phyloP scores from a whole-genome alignment of 345 rosid species.

The Pistacia vera region DNA sequence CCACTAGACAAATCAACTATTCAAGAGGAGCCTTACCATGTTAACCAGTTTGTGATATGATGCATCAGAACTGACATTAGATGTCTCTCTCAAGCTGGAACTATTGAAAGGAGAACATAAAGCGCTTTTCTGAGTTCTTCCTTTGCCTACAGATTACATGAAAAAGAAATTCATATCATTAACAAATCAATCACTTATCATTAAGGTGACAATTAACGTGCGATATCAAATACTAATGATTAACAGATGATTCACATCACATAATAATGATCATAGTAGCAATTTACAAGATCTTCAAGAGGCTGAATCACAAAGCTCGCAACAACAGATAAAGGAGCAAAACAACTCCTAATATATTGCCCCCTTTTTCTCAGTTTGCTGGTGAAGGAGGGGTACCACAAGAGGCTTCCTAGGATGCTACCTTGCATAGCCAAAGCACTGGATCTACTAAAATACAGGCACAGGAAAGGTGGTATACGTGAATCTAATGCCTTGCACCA shows the following conservation, averaged over 20 bases:
- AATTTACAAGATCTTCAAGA: not conserved
- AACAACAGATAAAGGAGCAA: not conserved
- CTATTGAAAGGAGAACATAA: slow-evolving; percentile 68
- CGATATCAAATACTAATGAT: not conserved
- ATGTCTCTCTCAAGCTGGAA: slow-evolving; percentile 48
- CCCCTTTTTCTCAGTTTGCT: not conserved
- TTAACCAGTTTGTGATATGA: slow-evolving; percentile 63
- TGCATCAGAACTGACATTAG: slow-evolving; percentile 35
- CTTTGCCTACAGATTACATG: slow-evolving; percentile 46
- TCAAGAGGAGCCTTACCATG: slow-evolving; percentile 58
- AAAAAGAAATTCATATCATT: slow-evolving; percentile 10
- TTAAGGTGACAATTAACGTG: not conserved
- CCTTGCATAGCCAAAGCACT: not conserved
- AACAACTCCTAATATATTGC: not conserved
- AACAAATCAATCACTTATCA: slow-evolving; percentile 7
- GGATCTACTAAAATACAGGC: not conserved
- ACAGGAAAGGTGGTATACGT: not conserved
- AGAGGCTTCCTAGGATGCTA: not conserved
- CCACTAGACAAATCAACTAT: not conserved
- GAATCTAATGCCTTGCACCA: not conserved
- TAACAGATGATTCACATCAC: not conserved
- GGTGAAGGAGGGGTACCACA: not conserved
- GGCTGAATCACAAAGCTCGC: not conserved
- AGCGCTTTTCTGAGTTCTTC: slow-evolving; percentile 85
- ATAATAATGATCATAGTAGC: not conserved